phyloP scores from a whole-genome alignment of 2,329 filamentous ascomycete species.

The Talaromyces sp. region DNA sequence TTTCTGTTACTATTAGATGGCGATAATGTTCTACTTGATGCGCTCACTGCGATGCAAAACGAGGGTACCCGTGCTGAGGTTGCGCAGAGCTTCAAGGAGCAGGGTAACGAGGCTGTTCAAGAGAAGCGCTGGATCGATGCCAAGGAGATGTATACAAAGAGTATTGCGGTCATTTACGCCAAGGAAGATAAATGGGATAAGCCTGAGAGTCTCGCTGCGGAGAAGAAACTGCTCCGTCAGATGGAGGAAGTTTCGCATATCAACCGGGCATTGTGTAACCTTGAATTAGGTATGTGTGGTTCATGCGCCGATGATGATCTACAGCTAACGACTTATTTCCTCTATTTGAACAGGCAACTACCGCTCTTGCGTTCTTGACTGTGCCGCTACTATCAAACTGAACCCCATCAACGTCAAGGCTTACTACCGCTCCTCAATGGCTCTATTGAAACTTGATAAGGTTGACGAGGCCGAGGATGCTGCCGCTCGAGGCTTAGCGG shows the following conservation, averaged over 20 bases:
- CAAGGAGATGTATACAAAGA: constrained; percentile 88
- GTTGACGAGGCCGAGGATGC: constrained; percentile 79
- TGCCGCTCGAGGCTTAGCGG: constrained; percentile 69
- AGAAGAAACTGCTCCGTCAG: constrained; percentile 63
- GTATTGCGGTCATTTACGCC: constrained; percentile 69
- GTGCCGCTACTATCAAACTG: constrained; percentile 74
- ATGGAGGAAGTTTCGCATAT: constrained; percentile 76
- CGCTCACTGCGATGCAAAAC: constrained; percentile 85
- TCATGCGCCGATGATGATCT: neutral
- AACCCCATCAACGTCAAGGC: constrained; percentile 86
- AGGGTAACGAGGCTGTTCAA: constrained; percentile 86
- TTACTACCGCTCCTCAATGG: constrained; percentile 79
- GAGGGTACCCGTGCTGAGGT: constrained; percentile 88
- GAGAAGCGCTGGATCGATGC: constrained; percentile 77
- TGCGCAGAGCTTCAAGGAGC: constrained; percentile 80
- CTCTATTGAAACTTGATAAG: constrained; percentile 77
- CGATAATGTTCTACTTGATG: constrained; percentile 82
- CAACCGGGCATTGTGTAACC: constrained; percentile 87
- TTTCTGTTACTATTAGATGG: constrained; percentile 45
- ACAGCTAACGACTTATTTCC: neutral
- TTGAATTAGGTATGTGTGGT: constrained; percentile 69
- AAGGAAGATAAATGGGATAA: constrained; percentile 61
- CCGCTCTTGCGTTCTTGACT: constrained; percentile 82
- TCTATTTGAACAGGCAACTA: constrained; percentile 67
- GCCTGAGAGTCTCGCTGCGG: constrained; percentile 58